Evolutionary conservation across 306 rosid genomes (phyloP).

Genomic region (Rosa lucieae): DNA sequence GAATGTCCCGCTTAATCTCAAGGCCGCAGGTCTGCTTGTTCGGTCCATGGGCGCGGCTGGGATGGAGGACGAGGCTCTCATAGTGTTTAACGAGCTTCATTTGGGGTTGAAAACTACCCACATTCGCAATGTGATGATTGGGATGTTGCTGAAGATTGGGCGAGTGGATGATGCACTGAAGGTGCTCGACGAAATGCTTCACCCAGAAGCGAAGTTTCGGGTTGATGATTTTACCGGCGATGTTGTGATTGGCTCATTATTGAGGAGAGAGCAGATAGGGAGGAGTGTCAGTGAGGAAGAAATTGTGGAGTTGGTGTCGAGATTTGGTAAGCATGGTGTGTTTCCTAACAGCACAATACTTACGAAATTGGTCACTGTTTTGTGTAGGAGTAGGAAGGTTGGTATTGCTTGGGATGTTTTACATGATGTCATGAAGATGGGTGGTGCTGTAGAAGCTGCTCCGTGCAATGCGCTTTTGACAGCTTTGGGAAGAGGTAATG

Average conservation of each 20-base stretch:
- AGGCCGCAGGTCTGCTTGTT: constrained; percentile 37
- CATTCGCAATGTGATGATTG: constrained; percentile 44
- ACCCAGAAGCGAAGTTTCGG: constrained; percentile 27
- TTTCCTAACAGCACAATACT: constrained; percentile 48
- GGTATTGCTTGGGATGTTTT: constrained; percentile 64
- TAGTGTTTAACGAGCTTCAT: constrained; percentile 40
- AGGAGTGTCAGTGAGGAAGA: constrained; percentile 45
- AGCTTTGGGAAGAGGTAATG: constrained; percentile 51
- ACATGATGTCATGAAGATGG: constrained; percentile 43
- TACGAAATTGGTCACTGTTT: constrained; percentile 48
- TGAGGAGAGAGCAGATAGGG: constrained; percentile 30
- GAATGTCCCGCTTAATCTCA: constrained; percentile 30
- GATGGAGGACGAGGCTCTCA: constrained; percentile 50
- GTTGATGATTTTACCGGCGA: constrained; percentile 47
- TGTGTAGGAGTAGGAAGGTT: constrained; percentile 54
- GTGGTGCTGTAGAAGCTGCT: constrained; percentile 52
- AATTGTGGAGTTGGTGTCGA: constrained; percentile 47
- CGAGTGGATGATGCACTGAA: constrained; percentile 42
- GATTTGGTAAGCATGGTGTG: constrained; percentile 42
- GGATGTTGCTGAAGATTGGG: constrained; percentile 37
- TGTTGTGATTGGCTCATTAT: constrained; percentile 43
- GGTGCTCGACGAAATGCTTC: constrained; percentile 74
- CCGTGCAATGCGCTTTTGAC: constrained; percentile 71
- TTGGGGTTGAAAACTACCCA: constrained; percentile 38
- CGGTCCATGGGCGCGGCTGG: constrained; percentile 38